Base-by-base conservation (phyloP, 1,284 basidiomycete genomes). In the Vanrija pseudolonga region DNA sequence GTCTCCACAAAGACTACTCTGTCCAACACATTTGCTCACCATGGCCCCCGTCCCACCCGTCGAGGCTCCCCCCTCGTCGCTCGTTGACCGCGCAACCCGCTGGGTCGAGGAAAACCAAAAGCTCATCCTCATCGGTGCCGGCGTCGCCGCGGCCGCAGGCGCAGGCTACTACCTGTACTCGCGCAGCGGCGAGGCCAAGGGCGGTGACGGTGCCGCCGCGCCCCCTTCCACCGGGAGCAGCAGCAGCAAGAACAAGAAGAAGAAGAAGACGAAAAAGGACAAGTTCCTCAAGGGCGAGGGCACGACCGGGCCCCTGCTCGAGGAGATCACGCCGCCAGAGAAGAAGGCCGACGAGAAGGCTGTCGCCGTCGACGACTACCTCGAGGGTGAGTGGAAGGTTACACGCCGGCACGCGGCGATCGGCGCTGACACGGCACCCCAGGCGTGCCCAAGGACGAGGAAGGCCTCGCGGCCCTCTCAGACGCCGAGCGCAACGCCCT, bases 91-190 rank as follows among this genome's bases (percentile, higher is more conserved):
- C 40, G 66, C 74, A 2, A 66, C 69, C 53, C 62, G 63, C 55
- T 77, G 72, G 62, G 59, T 74, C 56, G 74, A 76, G 57, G 73
- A 77, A 43, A 69, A 77, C 64, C 72, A 74, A 54, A 59, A 64
- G 24, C 61, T 71, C 37, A 65, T 77, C 53, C 60, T 74, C 19
- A 62, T 77, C 45, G 75, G 75, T 1, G 86, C 85, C 0, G 86
- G 85, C 37, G 84, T 84, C 46, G 78, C 87, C 59, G 89, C 85
- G 45, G 85, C 84, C 39, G 87, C 86, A 48, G 89, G 87, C 46
- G 86, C 84, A 45, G 86, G 84, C 23, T 91, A 90, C 76, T 89
- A 88, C 64, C 66, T 78, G 49, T 80, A 79, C 71, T 51, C 60
- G 18, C 45, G 45, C 41, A 15, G 24, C 15, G 49, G 42, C 40